Evolutionary conservation across 495 filamentous ascomycete genomes (phyloP), one percentile per base, ranked within the genome.

Genomic region (Rhypophila decipiens): DNA sequence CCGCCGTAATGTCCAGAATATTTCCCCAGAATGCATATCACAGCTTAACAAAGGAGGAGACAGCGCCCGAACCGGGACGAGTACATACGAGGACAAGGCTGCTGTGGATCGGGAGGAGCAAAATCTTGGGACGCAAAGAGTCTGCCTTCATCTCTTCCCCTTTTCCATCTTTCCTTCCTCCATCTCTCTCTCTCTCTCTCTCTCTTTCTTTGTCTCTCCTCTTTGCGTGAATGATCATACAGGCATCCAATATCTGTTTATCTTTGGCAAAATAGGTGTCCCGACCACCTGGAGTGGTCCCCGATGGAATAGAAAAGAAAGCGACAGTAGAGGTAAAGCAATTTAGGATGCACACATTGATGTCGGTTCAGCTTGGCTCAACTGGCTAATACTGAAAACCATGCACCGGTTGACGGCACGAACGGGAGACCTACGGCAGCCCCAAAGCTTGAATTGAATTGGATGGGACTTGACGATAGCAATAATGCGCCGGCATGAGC

Each of bases 201-300:
- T 33, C 8, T 7, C 7, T 33, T 13, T 13, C 29, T 13, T 8
- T 33, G 19, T 10, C 18, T 17, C 19, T 17, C 17, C 3, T 17
- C 19, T 10, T 18, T 18, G 13, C 23, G 37, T 20, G 37, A 17
- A 4, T 20, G 10, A 15, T 29, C 15, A 37, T 17, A 22, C 2
- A 19, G 20, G 15, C 13, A 10, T 29, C 49, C 27, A 51, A 51
- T 51, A 34, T 52, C 49, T 33, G 49, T 29, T 42, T 34, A 36
- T 51, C 43, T 51, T 41, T 51, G 49, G 49, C 42, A 51, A 46
- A 51, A 51, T 31, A 31, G 13, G 27, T 31, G 27, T 31, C 13
- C 13, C 13, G 27, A 13, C 27, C 27, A n/a, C n/a, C n/a, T n/a
- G n/a, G n/a, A n/a, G n/a, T n/a, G n/a, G n/a, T n/a, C n/a, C n/a